These are phyloP conservation scores for Neospora caninum DNA, from an alignment of 169 alveolate genomes.

Conservation along the genomic window DNA sequence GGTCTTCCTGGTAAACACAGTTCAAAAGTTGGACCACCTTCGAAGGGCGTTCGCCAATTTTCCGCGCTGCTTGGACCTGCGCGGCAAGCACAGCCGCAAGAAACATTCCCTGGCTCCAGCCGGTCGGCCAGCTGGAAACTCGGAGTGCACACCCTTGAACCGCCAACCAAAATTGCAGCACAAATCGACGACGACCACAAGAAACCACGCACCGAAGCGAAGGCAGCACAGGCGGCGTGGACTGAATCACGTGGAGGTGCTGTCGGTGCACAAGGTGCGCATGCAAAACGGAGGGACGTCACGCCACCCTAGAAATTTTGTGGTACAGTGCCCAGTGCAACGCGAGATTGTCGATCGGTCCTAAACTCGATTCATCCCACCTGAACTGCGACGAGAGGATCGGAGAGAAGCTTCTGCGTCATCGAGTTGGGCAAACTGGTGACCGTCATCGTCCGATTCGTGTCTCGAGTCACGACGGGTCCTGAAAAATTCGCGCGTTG, in stretches of 20 bases:
- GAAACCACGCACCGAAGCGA: neutral
- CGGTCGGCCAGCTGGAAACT: too few relatives aligned
- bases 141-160: too few relatives aligned
- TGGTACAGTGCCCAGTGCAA: too few relatives aligned
- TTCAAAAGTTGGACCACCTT: constrained; percentile 87
- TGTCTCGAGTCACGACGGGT: constrained; percentile 9
- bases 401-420: constrained; percentile 82
- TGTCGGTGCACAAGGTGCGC: too few relatives aligned
- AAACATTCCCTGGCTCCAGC: neutral
- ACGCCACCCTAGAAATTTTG: too few relatives aligned
- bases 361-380: constrained; percentile 21
- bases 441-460: constrained; percentile 73
- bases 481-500: constrained; percentile 67
- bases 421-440: constrained; percentile 84
- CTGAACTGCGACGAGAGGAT: constrained; percentile 82
- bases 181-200: neutral
- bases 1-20: constrained; percentile 87
- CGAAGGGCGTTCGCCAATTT: constrained; percentile 84
- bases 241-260: neutral
- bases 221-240: too few relatives aligned
- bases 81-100: neutral
- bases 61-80: constrained; percentile 86
- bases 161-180: too few relatives aligned
- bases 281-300: too few relatives aligned
- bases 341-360: neutral